A percentile compares a stretch with the other conserved stretches of the same genome.
Evolutionary conservation across 2,329 filamentous ascomycete genomes (phyloP).

Genomic region (Trichophyton rubrum): DNA sequence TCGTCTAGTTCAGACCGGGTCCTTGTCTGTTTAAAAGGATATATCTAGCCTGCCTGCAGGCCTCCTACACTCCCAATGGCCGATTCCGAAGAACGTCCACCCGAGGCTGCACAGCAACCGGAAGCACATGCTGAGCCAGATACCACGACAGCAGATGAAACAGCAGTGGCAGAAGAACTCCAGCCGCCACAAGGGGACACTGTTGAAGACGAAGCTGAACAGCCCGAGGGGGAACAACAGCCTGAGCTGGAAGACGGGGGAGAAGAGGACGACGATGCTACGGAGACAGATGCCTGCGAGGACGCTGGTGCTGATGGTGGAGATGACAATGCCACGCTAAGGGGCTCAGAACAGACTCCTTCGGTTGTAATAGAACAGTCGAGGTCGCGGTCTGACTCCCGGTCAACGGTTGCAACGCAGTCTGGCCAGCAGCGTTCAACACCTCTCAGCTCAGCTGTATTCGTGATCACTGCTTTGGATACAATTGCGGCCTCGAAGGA

Average conservation of each 20-base stretch:
- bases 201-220: neutral
- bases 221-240: neutral
- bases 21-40: neutral
- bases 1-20: constrained; percentile 9
- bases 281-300: neutral
- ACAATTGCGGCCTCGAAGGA: constrained; percentile 85
- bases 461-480: constrained; percentile 87
- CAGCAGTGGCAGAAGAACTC: neutral
- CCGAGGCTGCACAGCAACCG: constrained; percentile 1
- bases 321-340: neutral
- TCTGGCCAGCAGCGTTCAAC: constrained; percentile 42
- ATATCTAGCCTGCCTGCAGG: neutral
- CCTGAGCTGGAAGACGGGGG: neutral
- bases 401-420: constrained; percentile 44
- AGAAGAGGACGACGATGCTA: neutral
- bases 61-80: constrained; percentile 10
- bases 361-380: neutral
- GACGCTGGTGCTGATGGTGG: neutral
- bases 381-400: constrained; percentile 43
- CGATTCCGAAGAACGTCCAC: constrained; percentile 8
- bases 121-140: constrained; percentile 2
- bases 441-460: constrained; percentile 85
- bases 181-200: neutral
- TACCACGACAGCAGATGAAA: neutral
- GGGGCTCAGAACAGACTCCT: neutral